Evolutionary conservation across 2,329 filamentous ascomycete genomes (phyloP), one percentile per base, ranked within the genome.

Genomic region (Penicillium sp.): DNA sequence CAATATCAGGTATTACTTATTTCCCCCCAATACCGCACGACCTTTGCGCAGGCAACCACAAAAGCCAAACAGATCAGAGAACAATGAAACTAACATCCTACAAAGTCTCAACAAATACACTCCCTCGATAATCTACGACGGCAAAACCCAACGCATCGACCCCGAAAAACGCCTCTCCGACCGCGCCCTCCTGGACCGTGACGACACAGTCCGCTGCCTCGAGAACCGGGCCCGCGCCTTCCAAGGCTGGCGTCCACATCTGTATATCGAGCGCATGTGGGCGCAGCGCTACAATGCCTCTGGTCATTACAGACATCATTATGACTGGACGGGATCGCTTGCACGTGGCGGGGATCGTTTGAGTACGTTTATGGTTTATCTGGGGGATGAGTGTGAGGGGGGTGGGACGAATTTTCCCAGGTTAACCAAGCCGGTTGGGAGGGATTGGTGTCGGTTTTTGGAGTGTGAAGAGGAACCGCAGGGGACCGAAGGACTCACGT

Each of bases 311-410:
- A 74, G 74, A 3, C 80, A 85, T 62, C 85, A 87, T 65, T 88
- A 83, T 69, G 86, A 88, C 72, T 87, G 85, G 84, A 76, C 74
- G 45, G 80, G 79, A 6, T 75, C 76, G 0, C 70, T 70, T 25
- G 73, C 64, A 54, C 72, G 68, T 2, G 74, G 72, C 54, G 78
- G 72, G 4, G 80, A 79, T 38, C 76, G 86, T 0, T 73, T 84
- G 6, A 85, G 81, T 58, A 85, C 81, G 2, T 88, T 88, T 67
- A 87, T 88, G 84, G 85, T 88, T 1, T 88, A 87, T 68, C 71
- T 88, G 0, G 73, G 77, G 8, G 81, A 74, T 6, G 75, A 83
- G 51, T 85, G 84, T 63, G 77, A 77, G 16, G 86, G 86, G 1
- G 86, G 86, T 1, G 86, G 85, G 3, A 88, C 86, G 25, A 82